phyloP scores from a whole-genome alignment of 495 filamentous ascomycete species.

The Aspergillus egyptiacus region DNA sequence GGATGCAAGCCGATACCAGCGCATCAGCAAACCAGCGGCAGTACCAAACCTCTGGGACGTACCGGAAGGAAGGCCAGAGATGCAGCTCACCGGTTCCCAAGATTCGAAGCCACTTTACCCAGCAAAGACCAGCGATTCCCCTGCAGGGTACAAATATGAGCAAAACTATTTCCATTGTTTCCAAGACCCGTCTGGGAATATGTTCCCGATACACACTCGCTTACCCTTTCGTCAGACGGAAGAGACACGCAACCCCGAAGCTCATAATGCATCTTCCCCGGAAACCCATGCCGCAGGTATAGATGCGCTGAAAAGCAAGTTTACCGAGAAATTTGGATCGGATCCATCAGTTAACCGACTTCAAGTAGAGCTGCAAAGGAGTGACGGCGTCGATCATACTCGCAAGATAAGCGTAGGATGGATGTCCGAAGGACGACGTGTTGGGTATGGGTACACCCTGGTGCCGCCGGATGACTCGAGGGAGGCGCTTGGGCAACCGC shows the following conservation, averaged over 20 bases:
- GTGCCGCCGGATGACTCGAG: conserved; percentile 23
- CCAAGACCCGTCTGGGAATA: not conserved
- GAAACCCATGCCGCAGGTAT: not conserved
- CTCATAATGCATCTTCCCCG: not conserved
- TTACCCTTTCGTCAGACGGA: not conserved
- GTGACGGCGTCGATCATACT: conserved; percentile 6
- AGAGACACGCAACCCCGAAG: not conserved
- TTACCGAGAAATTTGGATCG: conserved; percentile 28
- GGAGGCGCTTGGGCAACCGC: not conserved
- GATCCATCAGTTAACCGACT: conserved; percentile 5
- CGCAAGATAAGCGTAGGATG: conserved; percentile 41
- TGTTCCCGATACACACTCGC: not conserved
- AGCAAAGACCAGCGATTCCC: conserved; percentile 18
- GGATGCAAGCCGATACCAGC: conserved; percentile 15
- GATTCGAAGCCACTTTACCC: conserved; percentile 30
- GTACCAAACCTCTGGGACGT: conserved; percentile 7
- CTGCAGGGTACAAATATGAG: conserved; percentile 1
- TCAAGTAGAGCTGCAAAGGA: conserved; percentile 1
- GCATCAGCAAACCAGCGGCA: conserved; percentile 4
- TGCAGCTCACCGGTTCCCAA: conserved; percentile 3
- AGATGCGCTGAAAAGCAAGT: conserved; percentile 17
- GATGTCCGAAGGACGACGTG: conserved; percentile 41
- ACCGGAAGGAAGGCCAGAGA: conserved; percentile 6
- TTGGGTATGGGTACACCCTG: conserved; percentile 40
- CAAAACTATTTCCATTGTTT: not conserved